These are phyloP conservation scores for Ascoidea asiatica DNA, from an alignment of 805 yeast species.

Conservation along the genomic window DNA sequence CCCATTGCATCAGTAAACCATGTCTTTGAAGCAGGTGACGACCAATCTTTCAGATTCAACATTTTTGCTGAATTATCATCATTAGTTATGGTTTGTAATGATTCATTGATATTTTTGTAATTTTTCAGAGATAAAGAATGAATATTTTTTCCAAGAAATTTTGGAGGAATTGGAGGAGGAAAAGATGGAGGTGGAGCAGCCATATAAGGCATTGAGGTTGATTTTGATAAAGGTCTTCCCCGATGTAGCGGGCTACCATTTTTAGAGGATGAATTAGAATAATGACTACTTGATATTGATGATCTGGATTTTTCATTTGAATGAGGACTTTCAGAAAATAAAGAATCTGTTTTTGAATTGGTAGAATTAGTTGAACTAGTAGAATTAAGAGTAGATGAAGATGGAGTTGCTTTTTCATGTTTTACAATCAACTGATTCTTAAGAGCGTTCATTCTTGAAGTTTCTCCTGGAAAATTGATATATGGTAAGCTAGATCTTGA, in stretches of 20 bases:
- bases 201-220: too few relatives aligned
- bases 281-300: neutral
- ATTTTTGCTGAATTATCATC: neutral
- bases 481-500: neutral
- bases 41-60: neutral
- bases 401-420: neutral
- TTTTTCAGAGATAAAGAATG: neutral
- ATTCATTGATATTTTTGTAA: neutral
- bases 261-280: neutral
- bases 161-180: neutral
- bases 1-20: neutral
- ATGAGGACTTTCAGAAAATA: neutral
- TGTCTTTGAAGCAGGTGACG: neutral
- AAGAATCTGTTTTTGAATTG: neutral
- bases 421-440: too few relatives aligned
- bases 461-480: neutral
- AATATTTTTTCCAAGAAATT: too few relatives aligned
- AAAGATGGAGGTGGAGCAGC: neutral
- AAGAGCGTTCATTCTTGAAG: too few relatives aligned
- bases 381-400: neutral
- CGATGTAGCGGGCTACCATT: neutral
- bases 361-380: neutral
- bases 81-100: neutral
- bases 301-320: neutral
- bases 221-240: neutral